Conservation (phyloP, 345 rosid species). For the Arabidopsis arenosa region DNA sequence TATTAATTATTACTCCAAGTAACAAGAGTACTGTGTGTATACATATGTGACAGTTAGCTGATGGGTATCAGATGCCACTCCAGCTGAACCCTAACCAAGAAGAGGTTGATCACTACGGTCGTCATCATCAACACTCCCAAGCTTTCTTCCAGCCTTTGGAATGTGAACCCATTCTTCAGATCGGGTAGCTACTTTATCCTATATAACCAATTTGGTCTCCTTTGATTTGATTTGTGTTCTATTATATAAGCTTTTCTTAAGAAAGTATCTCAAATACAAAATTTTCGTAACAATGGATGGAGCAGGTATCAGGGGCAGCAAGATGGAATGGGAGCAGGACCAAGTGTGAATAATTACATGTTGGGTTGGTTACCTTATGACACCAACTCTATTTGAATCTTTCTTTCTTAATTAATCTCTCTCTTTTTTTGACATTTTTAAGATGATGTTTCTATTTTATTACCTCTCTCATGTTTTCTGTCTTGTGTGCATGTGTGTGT, state of each 20-base stretch:
- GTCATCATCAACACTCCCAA: conserved; percentile 58
- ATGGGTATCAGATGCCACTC: conserved; percentile 81
- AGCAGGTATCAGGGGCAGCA: conserved; percentile 69
- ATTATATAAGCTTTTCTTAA: no score
- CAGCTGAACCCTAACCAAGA: conserved; percentile 71
- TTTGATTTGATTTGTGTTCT: neutral
- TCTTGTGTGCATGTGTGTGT: conserved; percentile 37
- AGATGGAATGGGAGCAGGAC: conserved; percentile 72
- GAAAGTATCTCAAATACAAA: neutral
- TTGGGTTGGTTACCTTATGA: conserved; percentile 85
- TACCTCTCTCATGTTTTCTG: neutral
- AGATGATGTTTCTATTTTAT: conserved; percentile 14
- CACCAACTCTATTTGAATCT: conserved; percentile 43
- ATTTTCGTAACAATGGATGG: neutral
- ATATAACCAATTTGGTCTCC: neutral
- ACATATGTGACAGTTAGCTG: conserved; percentile 65
- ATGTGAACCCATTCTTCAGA: conserved; percentile 88
- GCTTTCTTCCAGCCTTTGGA: conserved; percentile 84
- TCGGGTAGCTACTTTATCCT: conserved; percentile 59
- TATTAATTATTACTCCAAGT: neutral
- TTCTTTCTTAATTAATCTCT: neutral
- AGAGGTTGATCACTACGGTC: conserved; percentile 64
- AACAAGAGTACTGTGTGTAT: conserved; percentile 13
- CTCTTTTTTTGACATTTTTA: conserved; percentile 18
- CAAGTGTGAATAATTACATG: conserved; percentile 82